phyloP scores from a whole-genome alignment of 805 yeast species.

The Tetrapisispora taiwanensis region DNA sequence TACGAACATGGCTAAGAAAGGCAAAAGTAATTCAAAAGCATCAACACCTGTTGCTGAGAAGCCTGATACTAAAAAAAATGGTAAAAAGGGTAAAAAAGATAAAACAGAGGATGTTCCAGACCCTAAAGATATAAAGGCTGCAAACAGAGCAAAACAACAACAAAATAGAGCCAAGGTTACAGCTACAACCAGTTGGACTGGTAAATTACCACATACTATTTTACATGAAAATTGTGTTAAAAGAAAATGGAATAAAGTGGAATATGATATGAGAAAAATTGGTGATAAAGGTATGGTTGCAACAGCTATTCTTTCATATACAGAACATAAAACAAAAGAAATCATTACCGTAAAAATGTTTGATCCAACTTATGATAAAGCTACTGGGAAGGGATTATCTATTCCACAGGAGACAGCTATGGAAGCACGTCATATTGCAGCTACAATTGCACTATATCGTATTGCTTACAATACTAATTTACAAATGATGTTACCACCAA shows the following conservation, averaged over 20 bases:
- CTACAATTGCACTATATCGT: slow-evolving; percentile 77
- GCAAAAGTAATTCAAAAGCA: slow-evolving; percentile 4
- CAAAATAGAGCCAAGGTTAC: slow-evolving; percentile 42
- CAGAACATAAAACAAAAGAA: slow-evolving; percentile 75
- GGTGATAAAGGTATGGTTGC: slow-evolving; percentile 53
- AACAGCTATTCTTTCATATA: slow-evolving; percentile 53
- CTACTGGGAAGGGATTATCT: slow-evolving; percentile 40
- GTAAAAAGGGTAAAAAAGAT: slow-evolving; percentile 16
- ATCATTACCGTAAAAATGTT: slow-evolving; percentile 44
- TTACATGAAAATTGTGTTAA: slow-evolving; percentile 82
- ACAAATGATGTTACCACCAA: slow-evolving; percentile 78
- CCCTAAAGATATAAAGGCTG: slow-evolving; percentile 10
- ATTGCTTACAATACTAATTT: slow-evolving; percentile 72
- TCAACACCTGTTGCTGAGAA: slow-evolving; percentile 2
- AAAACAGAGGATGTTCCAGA: slow-evolving; percentile 11
- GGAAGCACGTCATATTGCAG: slow-evolving; percentile 85
- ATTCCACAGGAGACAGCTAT: slow-evolving; percentile 68
- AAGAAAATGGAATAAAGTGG: slow-evolving; percentile 81
- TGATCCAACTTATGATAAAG: slow-evolving; percentile 33
- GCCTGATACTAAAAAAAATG: not conserved
- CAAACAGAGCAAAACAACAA: slow-evolving; percentile 21
- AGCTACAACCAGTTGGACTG: slow-evolving; percentile 81
- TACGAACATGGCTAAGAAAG: slow-evolving; percentile 8
- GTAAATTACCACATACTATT: slow-evolving; percentile 80
- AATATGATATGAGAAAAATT: slow-evolving; percentile 54